Evolutionary conservation across 495 filamentous ascomycete species (phyloP).

Genomic region (Trichoderma gamsii): DNA sequence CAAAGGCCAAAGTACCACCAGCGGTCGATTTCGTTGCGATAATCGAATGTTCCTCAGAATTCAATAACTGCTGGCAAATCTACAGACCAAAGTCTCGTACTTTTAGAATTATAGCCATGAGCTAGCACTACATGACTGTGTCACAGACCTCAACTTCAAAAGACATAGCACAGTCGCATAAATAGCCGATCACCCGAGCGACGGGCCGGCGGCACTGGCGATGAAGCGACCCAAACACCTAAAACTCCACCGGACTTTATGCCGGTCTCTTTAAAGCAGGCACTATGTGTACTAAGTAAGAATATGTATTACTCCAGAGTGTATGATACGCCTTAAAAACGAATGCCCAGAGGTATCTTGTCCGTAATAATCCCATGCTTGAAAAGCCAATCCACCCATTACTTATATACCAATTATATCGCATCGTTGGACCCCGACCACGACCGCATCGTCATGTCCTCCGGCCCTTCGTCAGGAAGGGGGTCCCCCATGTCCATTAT

Average conservation of each 20-base stretch:
- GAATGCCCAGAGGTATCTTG: conserved; percentile 10
- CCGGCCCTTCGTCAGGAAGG: not conserved
- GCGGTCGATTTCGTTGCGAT: no score
- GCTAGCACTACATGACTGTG: not conserved
- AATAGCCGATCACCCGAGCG: not conserved
- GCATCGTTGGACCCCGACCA: conserved; percentile 6
- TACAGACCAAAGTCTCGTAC: not conserved
- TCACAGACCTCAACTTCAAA: not conserved
- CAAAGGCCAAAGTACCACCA: no score
- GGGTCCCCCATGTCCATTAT: conserved; percentile 14
- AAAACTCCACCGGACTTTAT: not conserved
- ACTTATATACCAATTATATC: not conserved
- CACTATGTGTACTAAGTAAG: not conserved
- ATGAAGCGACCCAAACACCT: not conserved
- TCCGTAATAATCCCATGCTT: not conserved
- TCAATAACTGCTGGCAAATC: not conserved
- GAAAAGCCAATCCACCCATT: not conserved
- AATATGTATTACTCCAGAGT: not conserved
- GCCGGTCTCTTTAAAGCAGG: not conserved
- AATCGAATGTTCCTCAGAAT: not conserved
- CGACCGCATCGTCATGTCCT: not conserved
- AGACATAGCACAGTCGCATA: not conserved
- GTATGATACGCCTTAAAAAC: not conserved
- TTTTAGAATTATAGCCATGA: not conserved
- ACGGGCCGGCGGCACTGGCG: conserved; percentile 3